phyloP scores from a whole-genome alignment of 2,329 filamentous ascomycete species.

The Cadophora gregata region DNA sequence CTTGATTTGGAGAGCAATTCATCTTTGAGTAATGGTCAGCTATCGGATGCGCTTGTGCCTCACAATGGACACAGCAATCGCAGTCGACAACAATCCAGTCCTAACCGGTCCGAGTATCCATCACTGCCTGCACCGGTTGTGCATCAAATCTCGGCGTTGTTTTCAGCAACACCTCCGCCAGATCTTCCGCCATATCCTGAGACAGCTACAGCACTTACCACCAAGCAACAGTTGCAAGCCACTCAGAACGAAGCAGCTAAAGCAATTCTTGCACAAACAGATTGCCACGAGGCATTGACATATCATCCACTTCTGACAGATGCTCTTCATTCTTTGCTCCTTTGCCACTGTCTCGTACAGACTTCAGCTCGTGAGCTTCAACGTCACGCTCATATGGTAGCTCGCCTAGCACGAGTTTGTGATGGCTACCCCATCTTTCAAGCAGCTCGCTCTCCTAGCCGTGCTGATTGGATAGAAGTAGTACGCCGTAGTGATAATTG shows the following conservation, averaged over 20 bases:
- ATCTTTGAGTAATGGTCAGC: constrained; percentile 43
- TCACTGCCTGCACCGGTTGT: constrained; percentile 54
- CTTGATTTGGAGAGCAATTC: constrained; percentile 43
- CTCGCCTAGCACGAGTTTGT: constrained; percentile 73
- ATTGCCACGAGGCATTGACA: constrained; percentile 69
- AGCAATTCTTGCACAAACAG: constrained; percentile 47
- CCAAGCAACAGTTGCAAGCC: constrained; percentile 42
- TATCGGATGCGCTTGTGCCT: constrained; percentile 52
- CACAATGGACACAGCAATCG: constrained; percentile 45
- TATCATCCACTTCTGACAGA: constrained; percentile 84
- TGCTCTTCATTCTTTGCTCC: constrained; percentile 76
- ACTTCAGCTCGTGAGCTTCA: constrained; percentile 79
- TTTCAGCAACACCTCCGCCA: constrained; percentile 68
- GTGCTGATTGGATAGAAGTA: constrained; percentile 82
- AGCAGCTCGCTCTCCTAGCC: constrained; percentile 70
- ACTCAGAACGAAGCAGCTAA: constrained; percentile 42
- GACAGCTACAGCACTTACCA: constrained; percentile 44
- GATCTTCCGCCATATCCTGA: constrained; percentile 72
- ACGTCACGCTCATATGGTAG: constrained; percentile 82
- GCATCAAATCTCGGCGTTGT: constrained; percentile 68
- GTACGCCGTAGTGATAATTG: constrained; percentile 71
- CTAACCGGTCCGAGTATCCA: constrained; percentile 46
- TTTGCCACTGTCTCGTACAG: constrained; percentile 80
- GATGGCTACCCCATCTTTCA: constrained; percentile 86
- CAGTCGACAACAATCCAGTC: constrained; percentile 42